Evolutionary conservation across 495 filamentous ascomycete genomes (phyloP), one percentile per base, ranked within the genome.

Genomic region (Cetradonia linearis): DNA sequence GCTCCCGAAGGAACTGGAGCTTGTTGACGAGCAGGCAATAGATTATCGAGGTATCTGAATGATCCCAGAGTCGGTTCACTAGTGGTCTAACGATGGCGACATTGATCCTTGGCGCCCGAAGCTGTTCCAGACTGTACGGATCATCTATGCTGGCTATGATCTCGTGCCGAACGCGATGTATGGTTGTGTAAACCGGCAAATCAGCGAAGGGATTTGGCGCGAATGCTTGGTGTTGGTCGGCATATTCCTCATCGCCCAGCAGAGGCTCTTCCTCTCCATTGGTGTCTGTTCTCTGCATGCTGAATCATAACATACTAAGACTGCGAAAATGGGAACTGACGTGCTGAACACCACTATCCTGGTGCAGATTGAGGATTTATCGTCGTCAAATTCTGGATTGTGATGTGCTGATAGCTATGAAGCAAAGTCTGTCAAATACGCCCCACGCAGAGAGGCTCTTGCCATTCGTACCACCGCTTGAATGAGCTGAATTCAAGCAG

Each of bases 21-120:
- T 83, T 74, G 67, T 89, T 89, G 58, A 88, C 85, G 11, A 89
- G 77, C 42, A 89, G 75, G 65, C 84, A 87, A 68, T 87, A 89
- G 10, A 85, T 80, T 42, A 86, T 78, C 2, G 85, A 87, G 40
- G 86, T 81, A 69, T 89, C 86, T 53, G 85, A 74, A 50, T 77
- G 74, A 61, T 84, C 81, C 66, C 86, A 88, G 4, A 87, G 73
- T 62, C 82, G 83, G 66, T 88, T 83, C 23, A 89, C 83, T 20
- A 88, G 69, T 7, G 86, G 85, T 55, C 85, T 77, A 5, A 87
- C 81, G 33, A 88, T 79, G 5, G 80, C 75, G n/a, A 84, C 73
- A 66, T 87, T 88, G 70, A 89, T 85, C 57, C 85, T 76, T 40
- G 86, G 78, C 65, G 83, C 82, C 60, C 78, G 76, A 13, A 88